Percentiles rank a stretch among this genome's conserved stretches.
Evolutionary conservation across 2,329 filamentous ascomycete species (phyloP).

Genomic region (Calycina marina): DNA sequence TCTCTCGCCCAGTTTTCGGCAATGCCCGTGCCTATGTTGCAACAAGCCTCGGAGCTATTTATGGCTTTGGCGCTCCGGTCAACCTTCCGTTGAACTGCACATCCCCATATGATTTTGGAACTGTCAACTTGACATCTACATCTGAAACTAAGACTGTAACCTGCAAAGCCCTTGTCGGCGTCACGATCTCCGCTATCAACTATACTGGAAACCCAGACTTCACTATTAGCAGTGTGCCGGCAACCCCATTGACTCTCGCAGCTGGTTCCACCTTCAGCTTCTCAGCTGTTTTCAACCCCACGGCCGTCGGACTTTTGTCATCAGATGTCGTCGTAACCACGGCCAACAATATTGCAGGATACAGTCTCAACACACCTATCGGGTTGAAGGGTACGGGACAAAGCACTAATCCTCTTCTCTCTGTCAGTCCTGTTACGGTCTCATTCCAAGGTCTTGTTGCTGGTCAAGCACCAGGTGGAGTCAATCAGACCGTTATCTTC

Average conservation of each 20-base stretch:
- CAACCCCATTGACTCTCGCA: background rate
- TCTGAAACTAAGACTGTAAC: constrained; percentile 22
- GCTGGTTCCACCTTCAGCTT: constrained; percentile 19
- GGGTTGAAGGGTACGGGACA: constrained; percentile 24
- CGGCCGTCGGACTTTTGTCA: constrained; percentile 21
- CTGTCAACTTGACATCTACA: background rate
- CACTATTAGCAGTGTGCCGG: background rate
- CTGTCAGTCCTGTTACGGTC: constrained; percentile 31
- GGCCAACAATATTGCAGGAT: constrained; percentile 22
- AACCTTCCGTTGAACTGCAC: constrained; percentile 25
- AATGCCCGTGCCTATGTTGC: constrained; percentile 22
- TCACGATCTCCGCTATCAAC: background rate
- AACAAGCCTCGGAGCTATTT: constrained; percentile 16
- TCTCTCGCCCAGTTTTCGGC: constrained; percentile 26
- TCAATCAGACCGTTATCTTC: constrained; percentile 31
- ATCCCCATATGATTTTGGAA: constrained; percentile 23
- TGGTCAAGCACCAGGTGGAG: constrained; percentile 25
- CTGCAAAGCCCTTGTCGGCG: constrained; percentile 29
- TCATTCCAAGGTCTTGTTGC: constrained; percentile 35
- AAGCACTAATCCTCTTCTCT: constrained; percentile 20
- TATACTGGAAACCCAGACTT: background rate
- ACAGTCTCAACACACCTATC: constrained; percentile 22
- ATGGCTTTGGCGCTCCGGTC: constrained; percentile 24
- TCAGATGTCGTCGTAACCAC: background rate
- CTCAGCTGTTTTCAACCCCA: constrained; percentile 21